These are phyloP conservation scores for Saccharomycopsis lassenensis DNA, from an alignment of 805 yeast species.

Conservation along the genomic window DNA sequence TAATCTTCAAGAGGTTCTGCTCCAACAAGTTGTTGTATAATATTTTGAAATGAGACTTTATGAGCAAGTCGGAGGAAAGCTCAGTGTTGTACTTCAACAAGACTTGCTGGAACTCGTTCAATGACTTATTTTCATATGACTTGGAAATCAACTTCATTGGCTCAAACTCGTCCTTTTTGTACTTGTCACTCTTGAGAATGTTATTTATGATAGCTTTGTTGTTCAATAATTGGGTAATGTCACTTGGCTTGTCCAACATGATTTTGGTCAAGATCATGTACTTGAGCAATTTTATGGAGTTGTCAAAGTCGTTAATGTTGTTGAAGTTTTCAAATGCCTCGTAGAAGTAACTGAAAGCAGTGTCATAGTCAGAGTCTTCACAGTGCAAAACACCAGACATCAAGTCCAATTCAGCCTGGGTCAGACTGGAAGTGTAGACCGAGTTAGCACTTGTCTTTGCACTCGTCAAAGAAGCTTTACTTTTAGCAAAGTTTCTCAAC, in stretches of 20 bases:
- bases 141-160: slow-evolving; percentile 32
- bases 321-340: slow-evolving; percentile 91
- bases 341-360: slow-evolving; percentile 89
- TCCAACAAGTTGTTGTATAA: slow-evolving; percentile 87
- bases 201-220: slow-evolving; percentile 67
- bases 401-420: slow-evolving; percentile 89
- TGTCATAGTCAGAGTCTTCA: slow-evolving; percentile 92
- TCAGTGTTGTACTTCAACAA: slow-evolving; percentile 60
- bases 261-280: slow-evolving; percentile 89
- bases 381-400: slow-evolving; percentile 95
- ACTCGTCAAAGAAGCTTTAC: slow-evolving; percentile 84
- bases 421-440: slow-evolving; percentile 85
- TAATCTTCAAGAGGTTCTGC: slow-evolving; percentile 85
- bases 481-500: slow-evolving; percentile 79
- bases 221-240: slow-evolving; percentile 65
- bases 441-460: slow-evolving; percentile 98
- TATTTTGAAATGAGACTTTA: slow-evolving; percentile 85
- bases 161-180: slow-evolving; percentile 48
- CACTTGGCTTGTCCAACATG: slow-evolving; percentile 82
- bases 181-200: slow-evolving; percentile 32
- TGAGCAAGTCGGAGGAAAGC: slow-evolving; percentile 75
- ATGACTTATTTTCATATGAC: slow-evolving; percentile 49
- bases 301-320: slow-evolving; percentile 40
- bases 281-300: slow-evolving; percentile 67
- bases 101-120: slow-evolving; percentile 84